Conservation (phyloP, 2,329 filamentous ascomycete genomes). For the Phaeosphaeria sp. region DNA sequence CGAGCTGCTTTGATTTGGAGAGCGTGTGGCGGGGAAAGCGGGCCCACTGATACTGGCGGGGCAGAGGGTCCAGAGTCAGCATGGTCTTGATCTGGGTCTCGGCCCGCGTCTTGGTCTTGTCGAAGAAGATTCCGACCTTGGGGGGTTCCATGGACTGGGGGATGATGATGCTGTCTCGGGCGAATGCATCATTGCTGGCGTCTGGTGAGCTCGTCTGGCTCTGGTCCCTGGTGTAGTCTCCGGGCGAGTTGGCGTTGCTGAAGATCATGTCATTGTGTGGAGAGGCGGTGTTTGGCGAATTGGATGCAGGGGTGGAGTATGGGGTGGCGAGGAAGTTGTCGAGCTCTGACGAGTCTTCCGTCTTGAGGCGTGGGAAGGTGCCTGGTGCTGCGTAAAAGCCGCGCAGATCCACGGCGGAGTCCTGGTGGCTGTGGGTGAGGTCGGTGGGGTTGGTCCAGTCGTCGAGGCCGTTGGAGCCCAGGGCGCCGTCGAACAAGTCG, state of each 20-base stretch:
- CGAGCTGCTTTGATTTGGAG: constrained; percentile 88
- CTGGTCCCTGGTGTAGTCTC: constrained; percentile 34
- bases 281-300: constrained; percentile 38
- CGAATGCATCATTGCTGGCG: constrained; percentile 27
- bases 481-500: constrained; percentile 16
- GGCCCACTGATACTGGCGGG: constrained; percentile 76
- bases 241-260: constrained; percentile 41
- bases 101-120: constrained; percentile 77
- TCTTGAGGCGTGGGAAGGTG: constrained; percentile 20
- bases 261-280: constrained; percentile 37
- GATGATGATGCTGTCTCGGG: constrained; percentile 33
- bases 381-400: constrained; percentile 10
- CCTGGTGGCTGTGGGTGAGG: constrained; percentile 24
- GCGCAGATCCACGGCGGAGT: constrained; percentile 33
- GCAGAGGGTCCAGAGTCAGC: constrained; percentile 77
- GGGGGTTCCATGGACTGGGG: constrained; percentile 30
- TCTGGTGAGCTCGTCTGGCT: constrained; percentile 42
- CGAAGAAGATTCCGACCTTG: constrained; percentile 29
- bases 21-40: constrained; percentile 91
- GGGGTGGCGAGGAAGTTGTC: constrained; percentile 25
- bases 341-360: constrained; percentile 16
- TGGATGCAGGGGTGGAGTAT: constrained; percentile 31
- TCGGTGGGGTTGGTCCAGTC: constrained; percentile 12
- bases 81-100: constrained; percentile 95
- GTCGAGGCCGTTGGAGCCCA: constrained; percentile 8